Evolutionary conservation across 2,329 filamentous ascomycete species (phyloP), one percentile per base, ranked within the genome.

Genomic region (Endocalyx cinctus): DNA sequence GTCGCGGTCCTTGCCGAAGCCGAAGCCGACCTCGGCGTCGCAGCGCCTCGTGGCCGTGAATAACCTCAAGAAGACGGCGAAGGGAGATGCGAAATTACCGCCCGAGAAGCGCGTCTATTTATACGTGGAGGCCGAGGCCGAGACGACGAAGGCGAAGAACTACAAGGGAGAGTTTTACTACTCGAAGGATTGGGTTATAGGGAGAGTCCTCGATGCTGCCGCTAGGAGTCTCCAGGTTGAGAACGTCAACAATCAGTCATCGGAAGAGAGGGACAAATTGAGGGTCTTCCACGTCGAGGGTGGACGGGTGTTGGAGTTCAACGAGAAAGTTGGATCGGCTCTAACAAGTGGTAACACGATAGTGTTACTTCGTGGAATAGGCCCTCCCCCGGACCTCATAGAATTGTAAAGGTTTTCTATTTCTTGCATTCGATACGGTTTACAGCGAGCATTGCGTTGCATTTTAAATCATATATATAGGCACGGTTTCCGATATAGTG

Each of bases 241-340:
- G 52, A 94, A 94, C 47, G 62, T 90, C 43, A 94, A 94, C 54
- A 94, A 94, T 50, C 72, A 83, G 47, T 81, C 78, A 1, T 75
- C 73, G 3, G 74, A 82, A 10, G 87, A 94, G 64, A 80, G 84
- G 55, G 82, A 88, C 38, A 84, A 84, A 59, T 58, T 98, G 45
- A 68, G 92, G 7, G 79, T 98, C 0, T 98, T 95, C 53, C 89
- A 97, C 57, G 86, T 98, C 1, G 89, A 98, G 55, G 86, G 84
- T 0, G 92, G 92, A 0, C 69, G 87, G 37, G 59, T 98, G 42
- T 60, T 98, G 43, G 89, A 92, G 39, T 98, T 94, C 52, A 79
- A 75, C 16, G 89, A 96, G 61, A 89, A 90, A 67, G 69, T 95
- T 35, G 88, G 87, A 5, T 69, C 70, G 33, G 72, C 70, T 17